phyloP scores from a whole-genome alignment of 2,329 filamentous ascomycete genomes.

The Alternaria consortialis region DNA sequence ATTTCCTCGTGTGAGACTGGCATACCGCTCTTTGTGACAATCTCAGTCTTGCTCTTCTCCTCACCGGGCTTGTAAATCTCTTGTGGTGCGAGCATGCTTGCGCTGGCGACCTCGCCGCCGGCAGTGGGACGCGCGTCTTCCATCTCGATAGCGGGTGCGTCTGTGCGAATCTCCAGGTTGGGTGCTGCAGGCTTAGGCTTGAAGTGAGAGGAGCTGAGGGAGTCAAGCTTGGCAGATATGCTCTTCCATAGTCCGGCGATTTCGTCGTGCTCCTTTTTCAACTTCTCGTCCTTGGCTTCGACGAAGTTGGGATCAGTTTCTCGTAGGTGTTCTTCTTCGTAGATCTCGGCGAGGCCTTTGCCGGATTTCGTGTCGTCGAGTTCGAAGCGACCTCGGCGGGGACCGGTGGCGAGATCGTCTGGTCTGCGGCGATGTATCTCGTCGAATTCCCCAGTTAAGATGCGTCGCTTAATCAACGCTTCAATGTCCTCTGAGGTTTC shows the following conservation, averaged over 20 bases:
- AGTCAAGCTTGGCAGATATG: constrained; percentile 81
- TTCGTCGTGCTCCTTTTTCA: constrained; percentile 82
- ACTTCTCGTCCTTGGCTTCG: constrained; percentile 82
- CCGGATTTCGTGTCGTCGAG: constrained; percentile 88
- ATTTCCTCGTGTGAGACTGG: constrained; percentile 86
- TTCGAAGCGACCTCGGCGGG: constrained; percentile 76
- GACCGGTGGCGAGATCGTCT: constrained; percentile 71
- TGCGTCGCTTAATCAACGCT: constrained; percentile 90
- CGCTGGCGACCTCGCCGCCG: constrained; percentile 73
- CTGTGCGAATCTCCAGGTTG: constrained; percentile 85
- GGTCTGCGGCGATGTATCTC: constrained; percentile 86
- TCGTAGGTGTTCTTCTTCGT: constrained; percentile 90
- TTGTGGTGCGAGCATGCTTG: constrained; percentile 86
- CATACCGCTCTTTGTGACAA: constrained; percentile 79
- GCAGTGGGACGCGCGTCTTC: constrained; percentile 92
- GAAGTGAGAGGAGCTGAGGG: constrained; percentile 93
- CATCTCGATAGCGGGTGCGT: constrained; percentile 91
- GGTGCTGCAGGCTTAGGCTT: constrained; percentile 85
- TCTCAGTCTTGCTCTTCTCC: constrained; percentile 72
- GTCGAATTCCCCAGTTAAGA: constrained; percentile 89
- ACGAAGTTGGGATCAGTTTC: constrained; percentile 81
- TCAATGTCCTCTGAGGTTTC: constrained; percentile 93
- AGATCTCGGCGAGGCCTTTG: constrained; percentile 88
- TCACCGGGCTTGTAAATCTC: constrained; percentile 89
- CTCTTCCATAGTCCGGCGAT: constrained; percentile 85